Evolutionary conservation across 2,329 filamentous ascomycete species (phyloP).

Genomic region (Pestalotiopsis sp.): DNA sequence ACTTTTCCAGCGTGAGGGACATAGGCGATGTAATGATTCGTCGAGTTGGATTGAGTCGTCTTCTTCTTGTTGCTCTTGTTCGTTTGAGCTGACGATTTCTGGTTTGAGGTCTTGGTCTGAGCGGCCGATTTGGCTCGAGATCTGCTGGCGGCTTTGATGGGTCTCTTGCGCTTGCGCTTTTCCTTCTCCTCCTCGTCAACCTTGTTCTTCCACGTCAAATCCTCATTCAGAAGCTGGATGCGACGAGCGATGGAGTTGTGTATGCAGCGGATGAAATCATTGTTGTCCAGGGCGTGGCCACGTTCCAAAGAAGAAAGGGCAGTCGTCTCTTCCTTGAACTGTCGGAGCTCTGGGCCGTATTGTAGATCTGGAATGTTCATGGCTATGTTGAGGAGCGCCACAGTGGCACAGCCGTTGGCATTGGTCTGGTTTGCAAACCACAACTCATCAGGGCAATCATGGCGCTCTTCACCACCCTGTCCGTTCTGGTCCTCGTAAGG

Average conservation of each 20-base stretch:
- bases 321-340: slow-evolving; percentile 75
- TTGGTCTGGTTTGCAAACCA: slow-evolving; percentile 97
- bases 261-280: slow-evolving; percentile 74
- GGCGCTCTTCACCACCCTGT: slow-evolving; percentile 55
- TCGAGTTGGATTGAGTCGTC: slow-evolving; percentile 56
- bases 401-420: slow-evolving; percentile 86
- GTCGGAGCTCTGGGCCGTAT: slow-evolving; percentile 69
- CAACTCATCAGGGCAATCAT: slow-evolving; percentile 62
- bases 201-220: slow-evolving; percentile 66
- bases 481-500: slow-evolving; percentile 60
- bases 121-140: slow-evolving; percentile 29
- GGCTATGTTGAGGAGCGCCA: slow-evolving; percentile 89
- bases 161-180: slow-evolving; percentile 19
- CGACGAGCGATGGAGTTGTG: slow-evolving; percentile 89
- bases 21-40: slow-evolving; percentile 89
- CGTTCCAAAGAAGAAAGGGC: slow-evolving; percentile 71
- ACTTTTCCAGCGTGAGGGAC: slow-evolving; percentile 74
- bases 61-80: slow-evolving; percentile 43
- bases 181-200: slow-evolving; percentile 42
- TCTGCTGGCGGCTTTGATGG: slow-evolving; percentile 31
- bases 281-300: slow-evolving; percentile 74
- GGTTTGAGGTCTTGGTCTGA: background rate
- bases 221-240: slow-evolving; percentile 74
- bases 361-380: slow-evolving; percentile 75
- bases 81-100: slow-evolving; percentile 19